Evolutionary conservation across 2,329 filamentous ascomycete genomes (phyloP), one percentile per base, ranked within the genome.

Genomic region (Alternaria rosae): DNA sequence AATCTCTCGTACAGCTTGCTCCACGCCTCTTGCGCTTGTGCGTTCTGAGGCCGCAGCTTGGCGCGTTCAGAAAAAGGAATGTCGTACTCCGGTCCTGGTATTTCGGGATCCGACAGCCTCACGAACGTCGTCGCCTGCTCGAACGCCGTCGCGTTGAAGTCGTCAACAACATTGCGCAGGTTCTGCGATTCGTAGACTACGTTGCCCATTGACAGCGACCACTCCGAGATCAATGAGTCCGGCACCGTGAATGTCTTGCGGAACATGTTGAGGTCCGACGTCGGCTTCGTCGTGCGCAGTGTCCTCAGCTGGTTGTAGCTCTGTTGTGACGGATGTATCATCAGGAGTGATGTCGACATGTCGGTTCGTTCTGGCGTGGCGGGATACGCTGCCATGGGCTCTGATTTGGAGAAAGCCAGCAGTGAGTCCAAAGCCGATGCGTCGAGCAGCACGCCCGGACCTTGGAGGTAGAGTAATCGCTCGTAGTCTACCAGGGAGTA

Each of bases 31-130:
- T 83, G 77, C 9, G 82, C 82, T 58, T 84, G 79, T 47, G 79
- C 78, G 55, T 83, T 80, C 64, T 75, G 70, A n/a, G 83, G 83
- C 53, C 82, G 72, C 26, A 83, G 75, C 32, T 71, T 75, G 11
- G 79, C 75, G 51, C 80, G 77, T 45, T 78, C 74, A 3, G 75
- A 62, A 68, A 78, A 84, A 1, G 82, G 82, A 7, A 84, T 77
- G 61, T 85, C 82, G 69, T 82, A 84, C 68, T 85, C 81, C n/a
- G 83, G 83, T 11, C 83, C 83, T 10, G 83, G 82, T 1, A 85
- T 64, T 62, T 82, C 82, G 6, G 82, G 79, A 61, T 85, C 83
- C 2, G 76, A 77, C 62, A 85, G 78, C 4, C 79, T 79, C 57
- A 85, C 78, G 61, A 83, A 85, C 15, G 82, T 79, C 6, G 82